Conservation (phyloP, 805 yeast species). For the Schwanniomyces yamadae region DNA sequence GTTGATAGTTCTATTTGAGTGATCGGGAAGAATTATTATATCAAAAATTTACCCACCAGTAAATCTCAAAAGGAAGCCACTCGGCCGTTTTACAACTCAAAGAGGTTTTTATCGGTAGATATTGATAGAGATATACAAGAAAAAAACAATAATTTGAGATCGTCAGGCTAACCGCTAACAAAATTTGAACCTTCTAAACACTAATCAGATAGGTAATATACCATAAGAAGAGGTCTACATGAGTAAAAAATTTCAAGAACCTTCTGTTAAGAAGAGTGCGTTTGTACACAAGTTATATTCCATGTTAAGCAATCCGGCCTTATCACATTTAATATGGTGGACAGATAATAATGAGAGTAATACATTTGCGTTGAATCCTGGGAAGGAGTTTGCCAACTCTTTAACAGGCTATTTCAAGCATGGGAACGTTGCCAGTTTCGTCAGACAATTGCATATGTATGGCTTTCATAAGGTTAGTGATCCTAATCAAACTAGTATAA, state of each 20-base stretch:
- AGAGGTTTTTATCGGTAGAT: too few relatives aligned
- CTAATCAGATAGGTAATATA: too few relatives aligned
- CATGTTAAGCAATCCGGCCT: conserved; percentile 36
- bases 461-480: conserved; percentile 85
- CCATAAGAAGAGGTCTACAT: conserved; percentile 7
- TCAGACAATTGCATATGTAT: conserved; percentile 93
- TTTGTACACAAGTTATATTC: conserved; percentile 51
- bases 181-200: too few relatives aligned
- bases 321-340: conserved; percentile 45
- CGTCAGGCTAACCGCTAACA: neutral
- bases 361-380: conserved; percentile 65
- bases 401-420: conserved; percentile 84
- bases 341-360: conserved; percentile 43
- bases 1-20: too few relatives aligned
- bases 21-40: too few relatives aligned
- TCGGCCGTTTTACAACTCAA: too few relatives aligned
- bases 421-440: conserved; percentile 90
- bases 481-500: conserved; percentile 21
- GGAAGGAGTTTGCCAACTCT: conserved; percentile 58
- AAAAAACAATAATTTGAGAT: neutral
- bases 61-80: too few relatives aligned
- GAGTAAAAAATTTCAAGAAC: conserved; percentile 27
- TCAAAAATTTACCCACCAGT: too few relatives aligned
- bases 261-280: conserved; percentile 50
- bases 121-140: too few relatives aligned